Evolutionary conservation across 352 stramenopile species (phyloP), one percentile per base, ranked within the genome.

Genomic region (Pythium rhizo-oryzae): DNA sequence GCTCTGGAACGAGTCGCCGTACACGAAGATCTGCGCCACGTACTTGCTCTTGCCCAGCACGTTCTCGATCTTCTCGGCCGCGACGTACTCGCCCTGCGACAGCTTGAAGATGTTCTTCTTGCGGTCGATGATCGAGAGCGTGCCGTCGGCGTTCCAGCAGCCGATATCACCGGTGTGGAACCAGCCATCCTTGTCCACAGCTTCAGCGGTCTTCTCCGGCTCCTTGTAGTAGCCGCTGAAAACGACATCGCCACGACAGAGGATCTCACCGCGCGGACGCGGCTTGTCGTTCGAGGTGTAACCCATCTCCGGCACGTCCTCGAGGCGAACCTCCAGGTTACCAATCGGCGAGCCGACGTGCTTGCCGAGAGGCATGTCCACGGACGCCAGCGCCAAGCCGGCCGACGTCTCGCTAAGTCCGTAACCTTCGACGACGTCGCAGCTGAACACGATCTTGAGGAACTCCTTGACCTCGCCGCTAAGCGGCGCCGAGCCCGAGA

Each of bases 91-190:
- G 52, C 96, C 97, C 71, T 98, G 89, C 24, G 89, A 85, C n/a
- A 98, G 86, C 87, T 98, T 98, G 80, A 98, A 98, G 74, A 98
- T 96, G 76, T 97, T 97, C 79, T 98, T 97, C 81, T 96, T 96
- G 53, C 90, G 86, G 63, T 96, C 90, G 47, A 97, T 89, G 70
- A 98, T 97, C 58, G 82, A 86, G 53, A 98, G 72, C 55, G 87
- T 97, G 35, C 94, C 94, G 67, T 98, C 88, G 28, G 88, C 88
- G 76, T 99, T 99, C 80, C 98, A 98, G 49, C 83, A 84, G 15
- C 95, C 97, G 44, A 99, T 90, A 80, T 99, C 97, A 16, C 97
- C 97, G 2, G 97, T 99, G 78, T 99, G 93, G 72, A 99, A 99
- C 90, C 92, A 99, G 6, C 96, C 96, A 37, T 96, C 92, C n/a